Percentiles rank a stretch among this genome's conserved stretches.
phyloP scores from a whole-genome alignment of 2,329 filamentous ascomycete species.

The Aureobasidium sp. region DNA sequence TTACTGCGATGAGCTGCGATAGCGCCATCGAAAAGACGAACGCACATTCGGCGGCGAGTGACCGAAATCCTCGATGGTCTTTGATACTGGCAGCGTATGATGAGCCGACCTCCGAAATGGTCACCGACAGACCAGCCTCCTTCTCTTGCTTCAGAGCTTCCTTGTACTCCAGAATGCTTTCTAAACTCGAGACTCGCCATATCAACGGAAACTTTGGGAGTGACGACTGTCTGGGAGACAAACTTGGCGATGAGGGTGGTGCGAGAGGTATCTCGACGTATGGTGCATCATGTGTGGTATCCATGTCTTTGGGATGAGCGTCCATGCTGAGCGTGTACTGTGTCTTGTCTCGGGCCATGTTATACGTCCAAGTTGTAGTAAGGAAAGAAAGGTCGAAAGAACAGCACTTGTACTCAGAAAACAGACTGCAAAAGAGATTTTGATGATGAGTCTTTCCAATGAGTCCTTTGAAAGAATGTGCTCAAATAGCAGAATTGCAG shows the following conservation, averaged over 20 bases:
- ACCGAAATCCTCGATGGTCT: conserved; percentile 21
- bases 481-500: neutral
- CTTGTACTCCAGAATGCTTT: conserved; percentile 27
- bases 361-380: neutral
- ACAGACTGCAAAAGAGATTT: neutral
- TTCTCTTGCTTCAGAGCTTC: conserved; percentile 24
- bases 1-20: conserved; percentile 29
- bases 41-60: conserved; percentile 26
- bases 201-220: neutral
- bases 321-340: neutral
- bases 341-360: neutral
- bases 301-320: neutral
- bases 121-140: conserved; percentile 19
- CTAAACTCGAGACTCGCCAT: conserved; percentile 22
- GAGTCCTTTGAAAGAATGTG: neutral
- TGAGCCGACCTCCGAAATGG: neutral
- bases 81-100: neutral
- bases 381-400: neutral
- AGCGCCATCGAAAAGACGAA: conserved; percentile 32
- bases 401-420: neutral
- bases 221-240: neutral
- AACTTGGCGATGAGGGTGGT: neutral
- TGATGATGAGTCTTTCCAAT: neutral
- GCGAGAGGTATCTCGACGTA: neutral
- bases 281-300: neutral